A percentile compares a stretch with the other conserved stretches of the same genome.
phyloP scores from a whole-genome alignment of 2,329 filamentous ascomycete species.

The Elsinoe arachidis region DNA sequence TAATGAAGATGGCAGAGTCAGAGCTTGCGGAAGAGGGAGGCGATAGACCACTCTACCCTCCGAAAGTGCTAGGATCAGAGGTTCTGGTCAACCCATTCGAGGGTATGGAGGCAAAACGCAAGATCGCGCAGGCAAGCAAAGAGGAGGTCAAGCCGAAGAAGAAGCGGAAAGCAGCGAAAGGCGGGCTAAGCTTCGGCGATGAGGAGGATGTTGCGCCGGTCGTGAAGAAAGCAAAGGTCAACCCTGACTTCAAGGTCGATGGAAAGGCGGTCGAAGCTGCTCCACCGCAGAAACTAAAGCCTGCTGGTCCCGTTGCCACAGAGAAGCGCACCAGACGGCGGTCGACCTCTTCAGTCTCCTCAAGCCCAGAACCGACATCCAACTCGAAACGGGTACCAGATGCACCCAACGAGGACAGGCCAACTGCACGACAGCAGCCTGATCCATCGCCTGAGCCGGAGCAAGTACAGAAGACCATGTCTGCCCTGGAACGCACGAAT shows the following conservation, averaged over 20 bases:
- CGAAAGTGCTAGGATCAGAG: conserved; percentile 66
- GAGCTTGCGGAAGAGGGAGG: conserved; percentile 68
- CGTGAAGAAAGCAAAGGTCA: conserved; percentile 69
- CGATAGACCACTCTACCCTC: conserved; percentile 78
- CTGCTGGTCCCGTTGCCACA: conserved; percentile 20
- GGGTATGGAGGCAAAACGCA: conserved; percentile 64
- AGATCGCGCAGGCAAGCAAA: conserved; percentile 44
- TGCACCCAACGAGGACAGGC: conserved; percentile 15
- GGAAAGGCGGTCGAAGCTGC: conserved; percentile 24
- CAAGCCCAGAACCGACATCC: conserved; percentile 13
- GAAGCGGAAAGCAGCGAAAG: conserved; percentile 61
- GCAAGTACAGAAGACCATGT: conserved; percentile 15
- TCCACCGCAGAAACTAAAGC: conserved; percentile 17
- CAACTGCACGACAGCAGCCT: not conserved
- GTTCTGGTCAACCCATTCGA: conserved; percentile 75
- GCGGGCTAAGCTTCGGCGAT: conserved; percentile 64
- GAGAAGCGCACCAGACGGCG: conserved; percentile 17
- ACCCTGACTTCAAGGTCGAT: conserved; percentile 59
- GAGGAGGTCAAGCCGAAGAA: conserved; percentile 38
- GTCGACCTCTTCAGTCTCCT: conserved; percentile 17
- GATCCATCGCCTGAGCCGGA: conserved; percentile 26
- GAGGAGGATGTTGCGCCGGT: conserved; percentile 55
- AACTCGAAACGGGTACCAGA: conserved; percentile 12
- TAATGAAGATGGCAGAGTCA: conserved; percentile 85
- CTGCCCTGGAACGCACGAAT: conserved; percentile 57